Percentiles rank a stretch among this genome's conserved stretches.
These are phyloP conservation scores for Parachlorella kessleri DNA, from an alignment of 139 green algal genomes.

Conservation along the genomic window DNA sequence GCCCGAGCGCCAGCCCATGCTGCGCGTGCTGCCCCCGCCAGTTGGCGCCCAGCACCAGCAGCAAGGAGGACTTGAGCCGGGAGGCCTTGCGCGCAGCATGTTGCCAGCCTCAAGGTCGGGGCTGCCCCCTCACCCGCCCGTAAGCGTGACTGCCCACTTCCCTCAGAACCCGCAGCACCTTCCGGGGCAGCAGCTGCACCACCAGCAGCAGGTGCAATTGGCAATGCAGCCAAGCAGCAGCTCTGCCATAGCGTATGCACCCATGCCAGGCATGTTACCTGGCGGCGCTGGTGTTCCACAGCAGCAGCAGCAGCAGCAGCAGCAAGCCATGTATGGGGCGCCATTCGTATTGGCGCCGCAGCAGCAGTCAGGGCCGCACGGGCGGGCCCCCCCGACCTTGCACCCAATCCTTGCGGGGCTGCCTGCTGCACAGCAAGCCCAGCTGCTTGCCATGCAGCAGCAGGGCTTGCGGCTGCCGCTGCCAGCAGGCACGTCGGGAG, in stretches of 20 bases:
- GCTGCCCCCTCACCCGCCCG: too few species aligned
- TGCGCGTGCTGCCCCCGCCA: conserved; percentile 2
- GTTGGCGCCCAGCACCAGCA: not conserved
- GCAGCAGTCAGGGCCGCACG: conserved; percentile 9
- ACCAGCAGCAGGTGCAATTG: not conserved
- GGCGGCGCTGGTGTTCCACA: not conserved
- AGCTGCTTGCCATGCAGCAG: conserved; percentile 1
- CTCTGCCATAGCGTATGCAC: too few species aligned
- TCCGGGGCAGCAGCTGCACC: conserved; percentile 1
- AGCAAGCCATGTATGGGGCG: not conserved
- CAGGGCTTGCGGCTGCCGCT: not conserved
- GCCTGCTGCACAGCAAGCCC: not conserved
- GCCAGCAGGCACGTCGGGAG: not conserved
- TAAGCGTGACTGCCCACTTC: not conserved
- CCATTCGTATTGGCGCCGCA: not conserved
- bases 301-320: conserved; percentile 8
- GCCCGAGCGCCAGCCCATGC: conserved; percentile 8
- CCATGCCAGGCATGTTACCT: too few species aligned
- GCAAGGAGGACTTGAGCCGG: not conserved
- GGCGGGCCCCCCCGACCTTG: not conserved
- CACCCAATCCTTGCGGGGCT: not conserved
- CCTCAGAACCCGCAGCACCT: not conserved
- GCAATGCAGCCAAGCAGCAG: not conserved
- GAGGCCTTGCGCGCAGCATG: not conserved
- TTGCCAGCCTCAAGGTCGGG: not conserved